These are phyloP conservation scores for Pichia thaimueangensis DNA, from an alignment of 805 yeast species.

Conservation along the genomic window DNA sequence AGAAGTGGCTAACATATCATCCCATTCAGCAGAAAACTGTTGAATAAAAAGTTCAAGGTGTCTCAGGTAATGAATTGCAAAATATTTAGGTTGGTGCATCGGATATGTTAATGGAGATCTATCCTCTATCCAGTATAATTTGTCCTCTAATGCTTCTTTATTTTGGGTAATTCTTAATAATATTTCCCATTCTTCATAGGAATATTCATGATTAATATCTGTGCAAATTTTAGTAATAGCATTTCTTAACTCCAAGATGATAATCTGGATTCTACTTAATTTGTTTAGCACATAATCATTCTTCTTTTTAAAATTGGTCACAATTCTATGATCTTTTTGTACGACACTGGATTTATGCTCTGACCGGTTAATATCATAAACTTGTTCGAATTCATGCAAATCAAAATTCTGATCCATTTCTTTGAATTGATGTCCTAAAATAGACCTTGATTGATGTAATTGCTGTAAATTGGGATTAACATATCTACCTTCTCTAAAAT, in stretches of 20 bases:
- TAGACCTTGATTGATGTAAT: conserved; percentile 7
- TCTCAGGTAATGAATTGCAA: conserved; percentile 29
- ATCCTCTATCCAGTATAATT: conserved; percentile 58
- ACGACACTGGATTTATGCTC: conserved; percentile 5
- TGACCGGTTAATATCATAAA: neutral
- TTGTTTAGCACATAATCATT: conserved; percentile 20
- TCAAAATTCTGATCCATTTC: conserved; percentile 16
- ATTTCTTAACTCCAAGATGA: conserved; percentile 29
- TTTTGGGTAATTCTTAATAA: conserved; percentile 30
- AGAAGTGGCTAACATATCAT: too few relatives aligned
- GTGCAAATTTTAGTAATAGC: conserved; percentile 32
- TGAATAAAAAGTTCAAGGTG: conserved; percentile 22
- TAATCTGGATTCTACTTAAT: conserved; percentile 21
- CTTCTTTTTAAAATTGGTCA: conserved; percentile 22
- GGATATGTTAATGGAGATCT: conserved; percentile 67
- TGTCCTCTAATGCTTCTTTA: conserved; percentile 16
- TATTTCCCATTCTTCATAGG: conserved; percentile 47
- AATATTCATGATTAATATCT: conserved; percentile 37
- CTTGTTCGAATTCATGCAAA: conserved; percentile 1
- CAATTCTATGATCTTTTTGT: conserved; percentile 9
- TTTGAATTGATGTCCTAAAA: conserved; percentile 14
- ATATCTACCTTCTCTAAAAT: conserved; percentile 18
- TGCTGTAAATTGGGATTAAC: conserved; percentile 7
- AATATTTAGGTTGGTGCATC: conserved; percentile 59
- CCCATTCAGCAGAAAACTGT: conserved; percentile 22